Evolutionary conservation across 139 green algal genomes (phyloP).

Genomic region (Chlamydomonas urium): DNA sequence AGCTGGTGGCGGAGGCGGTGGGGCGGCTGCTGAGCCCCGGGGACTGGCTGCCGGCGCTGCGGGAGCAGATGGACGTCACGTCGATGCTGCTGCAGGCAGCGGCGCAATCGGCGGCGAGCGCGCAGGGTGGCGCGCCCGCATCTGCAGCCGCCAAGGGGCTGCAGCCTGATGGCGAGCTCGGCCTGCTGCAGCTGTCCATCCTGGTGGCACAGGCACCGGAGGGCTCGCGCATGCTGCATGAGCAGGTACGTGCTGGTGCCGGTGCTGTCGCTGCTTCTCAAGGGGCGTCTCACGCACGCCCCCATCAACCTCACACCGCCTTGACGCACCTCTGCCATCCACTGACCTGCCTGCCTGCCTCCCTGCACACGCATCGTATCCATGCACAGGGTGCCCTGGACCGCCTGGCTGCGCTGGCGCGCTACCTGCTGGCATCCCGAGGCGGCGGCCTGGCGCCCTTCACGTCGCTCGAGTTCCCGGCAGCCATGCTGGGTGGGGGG

Average conservation of each 20-base stretch:
- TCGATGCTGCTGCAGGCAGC: not conserved
- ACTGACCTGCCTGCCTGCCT: no score
- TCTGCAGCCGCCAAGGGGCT: no score
- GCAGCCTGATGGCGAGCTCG: constrained; percentile 33
- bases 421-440: constrained; percentile 24
- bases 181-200: constrained; percentile 36
- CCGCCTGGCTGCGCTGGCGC: constrained; percentile 8
- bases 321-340: no score
- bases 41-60: constrained; percentile 9
- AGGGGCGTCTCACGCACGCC: no score
- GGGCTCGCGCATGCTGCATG: constrained; percentile 33
- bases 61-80: not conserved
- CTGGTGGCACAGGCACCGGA: constrained; percentile 33
- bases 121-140: no score
- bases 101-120: no score
- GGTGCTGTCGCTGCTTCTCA: no score
- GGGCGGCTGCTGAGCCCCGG: not conserved
- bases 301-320: no score
- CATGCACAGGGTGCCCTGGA: constrained; percentile 20
- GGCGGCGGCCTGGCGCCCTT: constrained; percentile 28
- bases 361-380: no score
- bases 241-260: no score
- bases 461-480: constrained; percentile 16
- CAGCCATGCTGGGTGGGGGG: not conserved
- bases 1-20: constrained; percentile 3